Evolutionary conservation across 2,329 filamentous ascomycete species (phyloP).

Genomic region (Venturia asperata): DNA sequence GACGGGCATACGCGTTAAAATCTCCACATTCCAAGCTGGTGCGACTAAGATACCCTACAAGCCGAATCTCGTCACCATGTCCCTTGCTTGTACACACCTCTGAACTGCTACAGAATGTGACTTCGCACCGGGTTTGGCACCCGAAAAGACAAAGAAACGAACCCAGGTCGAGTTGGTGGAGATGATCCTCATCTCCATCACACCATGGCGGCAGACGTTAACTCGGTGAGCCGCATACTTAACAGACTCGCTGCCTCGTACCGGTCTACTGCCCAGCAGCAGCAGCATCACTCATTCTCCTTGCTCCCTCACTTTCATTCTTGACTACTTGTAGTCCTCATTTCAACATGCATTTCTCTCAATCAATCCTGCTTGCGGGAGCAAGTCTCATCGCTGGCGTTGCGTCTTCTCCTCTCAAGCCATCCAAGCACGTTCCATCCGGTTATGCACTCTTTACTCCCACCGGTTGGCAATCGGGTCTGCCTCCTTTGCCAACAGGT

Average conservation of each 20-base stretch:
- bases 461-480: not conserved
- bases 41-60: not conserved
- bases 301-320: not conserved
- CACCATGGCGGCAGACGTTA: not conserved
- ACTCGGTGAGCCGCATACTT: not conserved
- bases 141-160: not conserved
- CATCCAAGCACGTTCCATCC: not conserved
- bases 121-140: not conserved
- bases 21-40: slow-evolving; percentile 3
- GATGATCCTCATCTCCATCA: not conserved
- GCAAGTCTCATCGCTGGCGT: slow-evolving; percentile 5
- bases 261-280: not conserved
- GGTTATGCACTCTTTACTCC: not conserved
- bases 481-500: not conserved
- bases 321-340: not conserved
- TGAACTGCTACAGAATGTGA: not conserved
- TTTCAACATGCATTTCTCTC: not conserved
- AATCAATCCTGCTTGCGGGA: not conserved
- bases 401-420: not conserved
- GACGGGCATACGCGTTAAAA: not conserved
- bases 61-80: not conserved
- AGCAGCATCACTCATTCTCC: not conserved
- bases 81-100: not conserved
- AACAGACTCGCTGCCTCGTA: not conserved
- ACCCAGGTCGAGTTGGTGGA: not conserved